Conservation (phyloP, 108 stramenopile species). For the Licmophora abbreviata region DNA sequence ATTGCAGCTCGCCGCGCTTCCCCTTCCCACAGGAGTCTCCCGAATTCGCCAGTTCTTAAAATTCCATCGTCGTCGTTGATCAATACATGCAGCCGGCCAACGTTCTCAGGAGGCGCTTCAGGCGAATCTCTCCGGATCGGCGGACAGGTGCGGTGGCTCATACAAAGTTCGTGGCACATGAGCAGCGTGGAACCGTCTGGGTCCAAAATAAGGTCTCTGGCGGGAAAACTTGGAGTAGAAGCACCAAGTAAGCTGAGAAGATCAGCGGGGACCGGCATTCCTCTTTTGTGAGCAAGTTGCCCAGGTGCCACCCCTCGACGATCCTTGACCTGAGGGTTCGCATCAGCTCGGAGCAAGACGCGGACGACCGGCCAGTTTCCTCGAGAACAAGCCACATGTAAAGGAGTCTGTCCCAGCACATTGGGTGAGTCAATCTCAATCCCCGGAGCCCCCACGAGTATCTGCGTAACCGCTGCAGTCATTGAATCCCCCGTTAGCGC, state of each 20-base stretch:
- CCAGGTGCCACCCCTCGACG: slow-evolving; percentile 74
- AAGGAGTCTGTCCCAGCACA: slow-evolving; percentile 68
- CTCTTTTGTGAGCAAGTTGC: slow-evolving; percentile 65
- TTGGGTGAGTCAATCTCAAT: slow-evolving; percentile 78
- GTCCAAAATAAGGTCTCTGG: slow-evolving; percentile 76
- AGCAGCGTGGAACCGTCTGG: slow-evolving; percentile 68
- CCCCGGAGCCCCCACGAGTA: slow-evolving; percentile 49
- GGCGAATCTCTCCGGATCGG: slow-evolving; percentile 69
- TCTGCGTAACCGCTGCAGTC: slow-evolving; percentile 33
- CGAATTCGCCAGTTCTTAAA: slow-evolving; percentile 66
- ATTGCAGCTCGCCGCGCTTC: slow-evolving; percentile 72
- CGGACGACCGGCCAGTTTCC: slow-evolving; percentile 81
- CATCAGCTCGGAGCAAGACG: slow-evolving; percentile 57
- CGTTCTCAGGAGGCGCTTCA: slow-evolving; percentile 84
- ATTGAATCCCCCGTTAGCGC: slow-evolving; percentile 3
- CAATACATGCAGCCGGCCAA: slow-evolving; percentile 71
- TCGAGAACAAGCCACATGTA: slow-evolving; percentile 67
- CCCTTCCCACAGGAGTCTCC: slow-evolving; percentile 52
- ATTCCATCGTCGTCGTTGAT: slow-evolving; percentile 76
- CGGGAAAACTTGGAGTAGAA: slow-evolving; percentile 32
- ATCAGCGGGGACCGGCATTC: slow-evolving; percentile 80
- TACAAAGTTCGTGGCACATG: slow-evolving; percentile 75
- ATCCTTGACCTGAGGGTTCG: slow-evolving; percentile 47
- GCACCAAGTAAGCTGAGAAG: slow-evolving; percentile 44
- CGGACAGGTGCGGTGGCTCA: slow-evolving; percentile 72